Evolutionary conservation across 179 eudicot genomes (phyloP), one percentile per base, ranked within the genome.

Genomic region (Silene coronaria): DNA sequence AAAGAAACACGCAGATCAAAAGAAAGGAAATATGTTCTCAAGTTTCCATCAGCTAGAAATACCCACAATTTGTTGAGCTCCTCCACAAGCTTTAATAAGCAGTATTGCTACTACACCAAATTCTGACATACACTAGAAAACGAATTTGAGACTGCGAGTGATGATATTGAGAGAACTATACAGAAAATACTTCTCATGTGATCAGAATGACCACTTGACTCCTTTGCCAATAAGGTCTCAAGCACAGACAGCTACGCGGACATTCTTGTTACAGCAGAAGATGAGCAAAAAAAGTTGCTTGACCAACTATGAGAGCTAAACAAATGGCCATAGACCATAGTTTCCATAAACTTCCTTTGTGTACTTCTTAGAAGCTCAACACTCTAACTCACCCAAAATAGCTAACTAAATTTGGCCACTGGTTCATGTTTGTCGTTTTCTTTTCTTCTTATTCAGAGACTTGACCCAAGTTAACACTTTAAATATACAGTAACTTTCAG

Each of bases 321-420:
- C 30, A 61, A 61, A 61, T 22, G 59, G 19, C 59, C 59, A 7
- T 61, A 61, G 24, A 38, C 30, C 28, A 23, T 60, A 23, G 64
- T 61, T 61, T 61, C 65, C 30, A 61, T 24, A 61, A 23, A 73
- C n/a, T 51, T 59, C 27, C 42, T 62, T 3, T 74, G 27, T 16
- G 14, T 16, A 21, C 10, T 42, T 63, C 58, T 24, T 13, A 63
- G 34, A 75, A 22, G 21, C 12, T 7, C 53, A 67, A 21, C 6
- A 30, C 32, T 19, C 38, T 23, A 64, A 64, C 17, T 64, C 59
- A 17, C 59, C 4, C 59, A 53, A 53, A 53, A 16, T 21, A 53
- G 59, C 59, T 53, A 53, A 53, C 59, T 4, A 16, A n/a, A 53
- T 14, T 53, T 53, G 59, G 59, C 22, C 8, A 14, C 22, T 53